These are phyloP conservation scores for Madurella fahalii DNA, from an alignment of 2,329 filamentous ascomycete species.

Conservation along the genomic window DNA sequence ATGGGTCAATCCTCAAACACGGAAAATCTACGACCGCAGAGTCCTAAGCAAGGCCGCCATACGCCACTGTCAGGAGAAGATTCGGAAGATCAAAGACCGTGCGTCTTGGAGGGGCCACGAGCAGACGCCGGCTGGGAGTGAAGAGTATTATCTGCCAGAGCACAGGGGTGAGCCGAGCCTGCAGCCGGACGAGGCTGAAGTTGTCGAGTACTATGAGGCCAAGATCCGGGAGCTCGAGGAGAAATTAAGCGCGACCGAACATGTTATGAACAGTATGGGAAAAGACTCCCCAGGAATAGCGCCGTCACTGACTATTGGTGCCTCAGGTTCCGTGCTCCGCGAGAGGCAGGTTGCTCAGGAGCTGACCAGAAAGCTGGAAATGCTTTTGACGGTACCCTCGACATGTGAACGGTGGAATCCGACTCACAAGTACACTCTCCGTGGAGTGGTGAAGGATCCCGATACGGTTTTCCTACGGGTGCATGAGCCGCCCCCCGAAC, in stretches of 20 bases:
- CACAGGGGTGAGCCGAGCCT: constrained; percentile 13
- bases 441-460: constrained; percentile 28
- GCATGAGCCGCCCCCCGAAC: constrained; percentile 22
- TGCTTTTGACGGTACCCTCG: constrained; percentile 23
- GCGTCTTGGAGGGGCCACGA: constrained; percentile 22
- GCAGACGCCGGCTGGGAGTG: constrained; percentile 2
- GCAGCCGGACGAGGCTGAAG: constrained; percentile 15
- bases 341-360: constrained; percentile 4
- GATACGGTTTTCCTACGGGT: constrained; percentile 30
- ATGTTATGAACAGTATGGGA: constrained; percentile 18
- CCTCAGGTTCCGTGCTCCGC: constrained; percentile 8
- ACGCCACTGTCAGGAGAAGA: constrained; percentile 12
- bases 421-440: constrained; percentile 28
- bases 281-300: too few relatives aligned
- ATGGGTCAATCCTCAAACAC: constrained; percentile 15
- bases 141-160: constrained; percentile 20
- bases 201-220: constrained; percentile 17
- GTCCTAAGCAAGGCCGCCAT: constrained; percentile 13
- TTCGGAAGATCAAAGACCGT: constrained; percentile 14
- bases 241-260: constrained; percentile 14
- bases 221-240: constrained; percentile 14
- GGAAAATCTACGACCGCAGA: constrained; percentile 15
- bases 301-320: not conserved
- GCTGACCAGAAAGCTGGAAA: constrained; percentile 1
- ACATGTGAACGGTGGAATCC: constrained; percentile 26